These are phyloP conservation scores for Mycena indigotica DNA, from an alignment of 768 basidiomycete species.

Conservation along the genomic window DNA sequence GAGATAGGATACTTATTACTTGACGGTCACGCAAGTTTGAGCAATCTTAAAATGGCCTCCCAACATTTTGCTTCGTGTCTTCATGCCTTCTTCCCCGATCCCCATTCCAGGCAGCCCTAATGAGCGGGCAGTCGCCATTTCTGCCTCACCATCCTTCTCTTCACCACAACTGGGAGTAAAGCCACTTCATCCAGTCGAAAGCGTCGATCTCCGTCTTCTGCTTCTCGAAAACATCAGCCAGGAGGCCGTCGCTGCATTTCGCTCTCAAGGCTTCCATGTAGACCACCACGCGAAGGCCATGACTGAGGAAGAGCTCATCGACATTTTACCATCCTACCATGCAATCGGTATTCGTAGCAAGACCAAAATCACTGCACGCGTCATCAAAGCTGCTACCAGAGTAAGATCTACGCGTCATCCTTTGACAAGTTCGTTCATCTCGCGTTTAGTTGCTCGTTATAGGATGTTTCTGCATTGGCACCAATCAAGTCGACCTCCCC, in stretches of 20 bases:
- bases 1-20: too few species aligned
- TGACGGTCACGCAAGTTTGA: too few species aligned
- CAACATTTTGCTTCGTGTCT: neutral
- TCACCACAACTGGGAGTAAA: slow-evolving; percentile 42
- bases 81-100: slow-evolving; percentile 43
- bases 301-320: slow-evolving; percentile 91
- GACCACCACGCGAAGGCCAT: slow-evolving; percentile 86
- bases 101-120: slow-evolving; percentile 39
- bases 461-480: slow-evolving; percentile 99
- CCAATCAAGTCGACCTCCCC: slow-evolving; percentile 92
- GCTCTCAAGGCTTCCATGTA: slow-evolving; percentile 84
- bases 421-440: neutral
- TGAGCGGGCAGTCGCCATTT: slow-evolving; percentile 45
- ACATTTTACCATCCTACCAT: slow-evolving; percentile 82
- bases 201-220: slow-evolving; percentile 78
- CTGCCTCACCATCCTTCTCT: slow-evolving; percentile 52
- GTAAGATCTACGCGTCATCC: slow-evolving; percentile 40
- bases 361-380: slow-evolving; percentile 90
- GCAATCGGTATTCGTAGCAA: slow-evolving; percentile 97
- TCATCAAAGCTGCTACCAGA: slow-evolving; percentile 86
- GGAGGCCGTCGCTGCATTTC: slow-evolving; percentile 82
- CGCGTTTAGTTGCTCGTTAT: slow-evolving; percentile 80
- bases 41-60: too few species aligned
- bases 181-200: slow-evolving; percentile 80
- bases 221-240: slow-evolving; percentile 94